Evolutionary conservation across 495 filamentous ascomycete species (phyloP).

Genomic region (Penicillium pancosmium): DNA sequence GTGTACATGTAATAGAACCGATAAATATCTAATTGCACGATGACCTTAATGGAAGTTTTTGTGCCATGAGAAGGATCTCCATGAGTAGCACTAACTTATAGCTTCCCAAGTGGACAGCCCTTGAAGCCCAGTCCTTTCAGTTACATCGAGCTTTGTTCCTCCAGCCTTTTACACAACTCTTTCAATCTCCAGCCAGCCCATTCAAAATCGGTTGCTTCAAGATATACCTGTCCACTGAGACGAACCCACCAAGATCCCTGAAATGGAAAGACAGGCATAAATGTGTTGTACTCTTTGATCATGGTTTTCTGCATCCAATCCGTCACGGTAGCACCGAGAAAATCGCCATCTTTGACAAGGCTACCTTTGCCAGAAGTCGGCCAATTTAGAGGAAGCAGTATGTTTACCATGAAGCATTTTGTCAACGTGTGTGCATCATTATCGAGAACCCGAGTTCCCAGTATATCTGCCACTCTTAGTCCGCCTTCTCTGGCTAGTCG

Average conservation of each 20-base stretch:
- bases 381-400: slow-evolving; percentile 62
- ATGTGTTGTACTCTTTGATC: slow-evolving; percentile 63
- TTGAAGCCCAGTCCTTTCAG: neutral
- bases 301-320: slow-evolving; percentile 60
- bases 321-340: slow-evolving; percentile 26
- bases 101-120: neutral
- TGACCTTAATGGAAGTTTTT: too few relatives aligned
- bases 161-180: slow-evolving; percentile 50
- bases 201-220: slow-evolving; percentile 71
- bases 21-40: too few relatives aligned
- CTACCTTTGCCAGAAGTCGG: slow-evolving; percentile 32
- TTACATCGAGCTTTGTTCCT: neutral
- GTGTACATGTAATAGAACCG: too few relatives aligned
- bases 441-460: slow-evolving; percentile 65
- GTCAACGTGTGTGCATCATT: slow-evolving; percentile 24
- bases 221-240: slow-evolving; percentile 74
- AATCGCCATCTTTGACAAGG: slow-evolving; percentile 24
- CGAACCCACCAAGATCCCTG: slow-evolving; percentile 61
- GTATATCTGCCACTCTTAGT: slow-evolving; percentile 51
- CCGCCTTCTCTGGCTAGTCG: slow-evolving; percentile 59
- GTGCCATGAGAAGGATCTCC: too few relatives aligned
- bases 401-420: slow-evolving; percentile 59
- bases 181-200: slow-evolving; percentile 61
- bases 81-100: too few relatives aligned
- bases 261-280: slow-evolving; percentile 61